Conservation (phyloP, 192 early-diverging fungal genomes). For the Coemansia asiatica region DNA sequence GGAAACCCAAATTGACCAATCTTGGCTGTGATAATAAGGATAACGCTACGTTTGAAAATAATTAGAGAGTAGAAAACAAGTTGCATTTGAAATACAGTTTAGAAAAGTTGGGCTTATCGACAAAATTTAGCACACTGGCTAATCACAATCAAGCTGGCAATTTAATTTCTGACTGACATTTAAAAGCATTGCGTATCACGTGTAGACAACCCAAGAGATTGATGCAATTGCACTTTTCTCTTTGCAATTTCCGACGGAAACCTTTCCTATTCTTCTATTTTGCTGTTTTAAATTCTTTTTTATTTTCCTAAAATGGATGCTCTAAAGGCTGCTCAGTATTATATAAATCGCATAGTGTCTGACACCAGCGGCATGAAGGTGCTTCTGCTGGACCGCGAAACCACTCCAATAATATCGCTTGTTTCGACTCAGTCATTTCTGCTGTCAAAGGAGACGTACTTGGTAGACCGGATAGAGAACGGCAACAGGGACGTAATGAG, state of each 20-base stretch:
- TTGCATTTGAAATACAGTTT: neutral
- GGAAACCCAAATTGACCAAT: no score
- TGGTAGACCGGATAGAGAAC: constrained; percentile 93
- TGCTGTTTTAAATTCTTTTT: no score
- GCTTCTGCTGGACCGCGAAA: constrained; percentile 88
- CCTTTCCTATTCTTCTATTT: neutral
- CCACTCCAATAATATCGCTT: constrained; percentile 94
- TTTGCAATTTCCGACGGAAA: no score
- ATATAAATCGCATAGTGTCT: constrained; percentile 87
- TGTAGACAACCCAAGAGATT: no score
- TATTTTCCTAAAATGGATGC: constrained; percentile 64
- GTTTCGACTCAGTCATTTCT: constrained; percentile 92
- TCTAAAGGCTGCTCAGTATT: constrained; percentile 79
- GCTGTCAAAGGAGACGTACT: constrained; percentile 87
- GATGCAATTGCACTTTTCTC: no score
- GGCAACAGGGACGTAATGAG: constrained; percentile 82
- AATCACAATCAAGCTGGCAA: no score
- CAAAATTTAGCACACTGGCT: neutral
- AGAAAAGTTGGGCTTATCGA: constrained; percentile 3
- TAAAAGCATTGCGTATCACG: no score
- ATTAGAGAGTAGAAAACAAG: neutral
- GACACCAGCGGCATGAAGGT: constrained; percentile 98
- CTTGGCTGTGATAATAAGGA: constrained; percentile 1
- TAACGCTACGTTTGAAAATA: neutral
- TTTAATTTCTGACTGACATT: no score